Evolutionary conservation across 129 eudicot genomes (phyloP).

Genomic region (Flaveria ramosissima): DNA sequence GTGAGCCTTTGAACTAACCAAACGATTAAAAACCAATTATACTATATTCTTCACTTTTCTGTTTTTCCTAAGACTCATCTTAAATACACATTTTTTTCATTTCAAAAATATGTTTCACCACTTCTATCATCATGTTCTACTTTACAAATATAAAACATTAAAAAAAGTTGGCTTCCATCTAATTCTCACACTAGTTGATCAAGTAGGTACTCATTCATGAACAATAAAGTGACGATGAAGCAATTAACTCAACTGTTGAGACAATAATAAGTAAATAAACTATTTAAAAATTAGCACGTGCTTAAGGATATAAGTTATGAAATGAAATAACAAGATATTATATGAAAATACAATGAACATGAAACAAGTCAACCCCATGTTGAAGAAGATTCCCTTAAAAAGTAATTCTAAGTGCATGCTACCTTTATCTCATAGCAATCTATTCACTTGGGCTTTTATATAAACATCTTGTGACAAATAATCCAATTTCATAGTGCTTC

Average conservation of each 20-base stretch:
- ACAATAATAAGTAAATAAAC: neutral
- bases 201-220: slow-evolving; percentile 9
- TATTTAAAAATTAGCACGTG: slow-evolving; percentile 19
- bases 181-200: neutral
- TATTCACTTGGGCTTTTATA: neutral
- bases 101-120: too few relatives aligned
- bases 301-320: neutral
- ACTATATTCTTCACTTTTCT: too few relatives aligned
- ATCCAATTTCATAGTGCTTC: slow-evolving; percentile 10
- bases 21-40: too few relatives aligned
- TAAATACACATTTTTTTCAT: too few relatives aligned
- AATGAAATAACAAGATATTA: neutral
- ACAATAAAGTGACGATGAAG: slow-evolving; percentile 29
- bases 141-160: too few relatives aligned
- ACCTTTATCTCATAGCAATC: slow-evolving; percentile 12
- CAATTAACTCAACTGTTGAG: slow-evolving; percentile 3
- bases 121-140: too few relatives aligned
- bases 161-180: neutral
- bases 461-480: neutral
- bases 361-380: slow-evolving; percentile 36
- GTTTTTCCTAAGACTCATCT: too few relatives aligned
- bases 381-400: slow-evolving; percentile 6
- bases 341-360: slow-evolving; percentile 37
- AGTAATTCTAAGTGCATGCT: slow-evolving; percentile 21
- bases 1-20: too few relatives aligned